Conservation (phyloP, 257 asterid species). For the Cordia subcordata region DNA sequence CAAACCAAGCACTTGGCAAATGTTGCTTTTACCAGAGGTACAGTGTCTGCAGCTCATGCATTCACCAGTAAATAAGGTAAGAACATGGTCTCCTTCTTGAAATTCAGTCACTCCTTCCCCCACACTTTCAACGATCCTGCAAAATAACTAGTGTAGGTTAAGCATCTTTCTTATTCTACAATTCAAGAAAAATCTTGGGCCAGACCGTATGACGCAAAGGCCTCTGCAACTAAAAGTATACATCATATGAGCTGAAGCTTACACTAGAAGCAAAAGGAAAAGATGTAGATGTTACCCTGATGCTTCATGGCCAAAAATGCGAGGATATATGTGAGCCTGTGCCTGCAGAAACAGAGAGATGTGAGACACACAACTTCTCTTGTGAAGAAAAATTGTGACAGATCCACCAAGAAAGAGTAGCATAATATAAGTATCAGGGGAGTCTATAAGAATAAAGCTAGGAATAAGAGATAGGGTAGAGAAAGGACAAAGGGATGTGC, state of each 20-base stretch:
- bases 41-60: constrained; percentile 83
- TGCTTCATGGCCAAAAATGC: constrained; percentile 96
- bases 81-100: constrained; percentile 74
- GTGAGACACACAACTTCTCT: not conserved
- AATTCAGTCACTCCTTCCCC: constrained; percentile 88
- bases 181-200: not conserved
- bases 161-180: not conserved
- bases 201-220: not conserved
- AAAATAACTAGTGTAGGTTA: constrained; percentile 11
- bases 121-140: constrained; percentile 87
- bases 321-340: constrained; percentile 62
- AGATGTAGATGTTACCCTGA: constrained; percentile 61
- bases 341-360: constrained; percentile 41
- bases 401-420: not conserved
- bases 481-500: not conserved
- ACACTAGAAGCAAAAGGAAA: constrained; percentile 10
- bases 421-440: not conserved
- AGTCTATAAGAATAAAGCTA: not conserved
- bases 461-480: not conserved
- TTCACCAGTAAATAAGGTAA: constrained; percentile 84
- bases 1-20: constrained; percentile 79
- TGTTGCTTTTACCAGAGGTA: constrained; percentile 71
- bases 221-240: not conserved
- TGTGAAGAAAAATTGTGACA: not conserved
- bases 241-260: not conserved